phyloP scores from a whole-genome alignment of 2,329 filamentous ascomycete genomes.

The Alternaria ventricosa region DNA sequence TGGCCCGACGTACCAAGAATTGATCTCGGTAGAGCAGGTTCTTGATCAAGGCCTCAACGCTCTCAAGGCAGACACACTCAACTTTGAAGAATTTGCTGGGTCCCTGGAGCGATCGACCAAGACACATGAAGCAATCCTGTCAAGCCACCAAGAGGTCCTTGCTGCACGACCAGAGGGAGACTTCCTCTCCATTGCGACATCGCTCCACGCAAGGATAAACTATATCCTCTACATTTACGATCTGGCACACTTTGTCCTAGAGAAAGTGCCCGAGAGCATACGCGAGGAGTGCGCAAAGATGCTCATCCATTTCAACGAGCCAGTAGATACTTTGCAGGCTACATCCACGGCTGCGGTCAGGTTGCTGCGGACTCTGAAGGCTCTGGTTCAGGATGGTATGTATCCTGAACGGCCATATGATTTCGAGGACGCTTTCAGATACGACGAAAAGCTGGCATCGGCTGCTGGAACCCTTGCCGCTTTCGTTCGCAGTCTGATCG shows the following conservation, averaged over 20 bases:
- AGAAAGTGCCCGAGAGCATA: constrained; percentile 7
- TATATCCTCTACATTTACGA: constrained; percentile 30
- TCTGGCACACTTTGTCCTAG: constrained; percentile 18
- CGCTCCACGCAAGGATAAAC: constrained; percentile 29
- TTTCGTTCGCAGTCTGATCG: constrained; percentile 23
- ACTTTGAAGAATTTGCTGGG: constrained; percentile 79
- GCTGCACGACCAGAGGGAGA: constrained; percentile 34
- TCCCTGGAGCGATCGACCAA: constrained; percentile 69
- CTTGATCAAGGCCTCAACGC: constrained; percentile 88
- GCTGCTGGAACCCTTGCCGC: constrained; percentile 18
- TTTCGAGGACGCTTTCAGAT: constrained; percentile 26
- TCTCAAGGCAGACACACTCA: constrained; percentile 81
- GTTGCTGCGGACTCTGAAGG: constrained; percentile 29
- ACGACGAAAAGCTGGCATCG: constrained; percentile 25
- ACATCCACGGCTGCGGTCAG: constrained; percentile 26
- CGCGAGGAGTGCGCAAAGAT: constrained; percentile 51
- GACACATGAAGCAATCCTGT: constrained; percentile 27
- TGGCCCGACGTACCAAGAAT: constrained; percentile 80
- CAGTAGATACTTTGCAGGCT: constrained; percentile 22
- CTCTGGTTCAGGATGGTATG: constrained; percentile 31
- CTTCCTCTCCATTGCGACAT: constrained; percentile 25
- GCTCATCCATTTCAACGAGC: constrained; percentile 23
- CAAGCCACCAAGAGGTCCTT: constrained; percentile 19
- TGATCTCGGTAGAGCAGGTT: constrained; percentile 89
- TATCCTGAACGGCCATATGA: constrained; percentile 35